phyloP scores from a whole-genome alignment of 805 yeast species.

The Saturnispora sanitii region DNA sequence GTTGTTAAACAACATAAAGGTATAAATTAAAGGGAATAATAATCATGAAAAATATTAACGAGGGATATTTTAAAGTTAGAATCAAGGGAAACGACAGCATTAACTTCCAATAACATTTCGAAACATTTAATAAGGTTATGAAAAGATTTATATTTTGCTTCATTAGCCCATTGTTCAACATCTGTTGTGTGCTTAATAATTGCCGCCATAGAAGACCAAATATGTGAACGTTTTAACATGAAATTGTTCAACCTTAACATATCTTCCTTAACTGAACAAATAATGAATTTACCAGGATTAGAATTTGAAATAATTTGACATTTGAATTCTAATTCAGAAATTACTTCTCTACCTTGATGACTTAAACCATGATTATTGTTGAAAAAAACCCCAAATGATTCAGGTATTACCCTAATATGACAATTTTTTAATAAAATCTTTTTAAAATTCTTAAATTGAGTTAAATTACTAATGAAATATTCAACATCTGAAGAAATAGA shows the following conservation, averaged over 20 bases:
- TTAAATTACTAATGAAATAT: constrained; percentile 6
- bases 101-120: constrained; percentile 4
- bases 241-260: constrained; percentile 8
- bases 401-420: not conserved
- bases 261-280: constrained; percentile 1
- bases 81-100: constrained; percentile 8
- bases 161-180: not conserved
- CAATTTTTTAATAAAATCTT: constrained; percentile 11
- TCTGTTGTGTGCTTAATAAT: not conserved
- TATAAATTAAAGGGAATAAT: constrained; percentile 7
- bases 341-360: not conserved
- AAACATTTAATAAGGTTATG: constrained; percentile 9
- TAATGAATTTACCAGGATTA: not conserved
- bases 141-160: constrained; percentile 1
- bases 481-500: constrained; percentile 9
- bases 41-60: constrained; percentile 10
- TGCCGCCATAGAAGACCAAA: constrained; percentile 7
- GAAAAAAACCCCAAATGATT: not conserved
- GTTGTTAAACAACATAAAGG: not conserved
- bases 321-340: not conserved
- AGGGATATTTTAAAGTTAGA: not conserved
- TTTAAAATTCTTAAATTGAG: constrained; percentile 9
- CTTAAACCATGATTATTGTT: not conserved
- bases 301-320: constrained; percentile 4
- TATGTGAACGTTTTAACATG: constrained; percentile 4